Evolutionary conservation across 176 grass and related monocot species (phyloP).

Genomic region (bread wheat (Triticum aestivum)): DNA sequence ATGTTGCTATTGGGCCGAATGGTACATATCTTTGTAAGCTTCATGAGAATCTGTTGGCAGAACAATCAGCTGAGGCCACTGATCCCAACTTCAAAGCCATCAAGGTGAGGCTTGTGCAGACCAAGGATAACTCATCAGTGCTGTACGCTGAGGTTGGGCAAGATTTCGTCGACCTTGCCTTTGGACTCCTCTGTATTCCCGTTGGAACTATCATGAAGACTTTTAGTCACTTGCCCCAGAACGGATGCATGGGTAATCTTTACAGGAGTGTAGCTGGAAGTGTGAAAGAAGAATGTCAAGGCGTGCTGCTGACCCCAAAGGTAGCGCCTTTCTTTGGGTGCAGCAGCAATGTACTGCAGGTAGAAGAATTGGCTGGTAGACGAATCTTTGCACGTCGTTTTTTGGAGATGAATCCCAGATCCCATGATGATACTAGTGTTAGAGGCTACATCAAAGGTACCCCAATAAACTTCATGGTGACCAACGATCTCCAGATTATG

Average conservation of each 20-base stretch:
- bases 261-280: not conserved
- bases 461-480: too few species aligned
- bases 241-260: not conserved
- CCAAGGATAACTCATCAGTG: not conserved
- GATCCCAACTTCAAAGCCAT: not conserved
- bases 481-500: too few species aligned
- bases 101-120: not conserved
- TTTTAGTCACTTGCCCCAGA: not conserved
- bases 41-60: not conserved
- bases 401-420: slow-evolving; percentile 1
- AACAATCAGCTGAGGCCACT: not conserved
- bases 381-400: too few species aligned
- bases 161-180: not conserved
- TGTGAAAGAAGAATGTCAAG: not conserved
- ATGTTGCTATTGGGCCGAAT: not conserved
- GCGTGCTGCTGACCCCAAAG: not conserved
- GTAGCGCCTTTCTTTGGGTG: not conserved
- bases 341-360: not conserved
- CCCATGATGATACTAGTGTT: not conserved
- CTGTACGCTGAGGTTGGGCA: not conserved
- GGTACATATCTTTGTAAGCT: not conserved
- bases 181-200: not conserved
- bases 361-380: not conserved
- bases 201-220: not conserved
- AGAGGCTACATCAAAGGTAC: not conserved